Conservation (phyloP, 257 asterid species). For the Penstemon newberryi region DNA sequence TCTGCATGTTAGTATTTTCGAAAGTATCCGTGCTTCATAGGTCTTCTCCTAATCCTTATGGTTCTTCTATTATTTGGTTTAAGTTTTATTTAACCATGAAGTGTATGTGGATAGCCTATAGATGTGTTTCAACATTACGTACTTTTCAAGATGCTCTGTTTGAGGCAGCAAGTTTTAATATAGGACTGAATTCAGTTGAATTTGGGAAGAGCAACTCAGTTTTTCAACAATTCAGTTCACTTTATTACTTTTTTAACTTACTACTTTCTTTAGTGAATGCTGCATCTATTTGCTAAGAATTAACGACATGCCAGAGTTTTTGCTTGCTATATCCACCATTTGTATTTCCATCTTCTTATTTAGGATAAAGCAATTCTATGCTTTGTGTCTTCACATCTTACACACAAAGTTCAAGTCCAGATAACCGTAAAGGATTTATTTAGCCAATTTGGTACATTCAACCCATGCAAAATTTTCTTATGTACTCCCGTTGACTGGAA, state of each 20-base stretch:
- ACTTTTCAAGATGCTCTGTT: conserved; percentile 52
- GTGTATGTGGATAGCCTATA: neutral
- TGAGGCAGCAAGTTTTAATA: conserved; percentile 44
- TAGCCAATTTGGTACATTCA: too few relatives aligned
- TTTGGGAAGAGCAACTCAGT: conserved; percentile 26
- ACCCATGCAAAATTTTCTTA: too few relatives aligned
- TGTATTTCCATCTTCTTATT: too few relatives aligned
- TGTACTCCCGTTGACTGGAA: too few relatives aligned
- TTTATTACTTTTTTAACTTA: neutral
- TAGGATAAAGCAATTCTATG: too few relatives aligned
- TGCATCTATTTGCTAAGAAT: neutral
- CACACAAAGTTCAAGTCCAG: too few relatives aligned
- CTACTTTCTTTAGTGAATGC: conserved; percentile 4
- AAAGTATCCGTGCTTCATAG: too few relatives aligned
- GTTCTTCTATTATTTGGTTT: neutral
- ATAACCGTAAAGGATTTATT: too few relatives aligned
- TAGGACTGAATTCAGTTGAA: conserved; percentile 32
- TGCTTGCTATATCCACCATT: too few relatives aligned
- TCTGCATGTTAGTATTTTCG: too few relatives aligned
- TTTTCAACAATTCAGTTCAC: neutral
- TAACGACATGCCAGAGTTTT: neutral
- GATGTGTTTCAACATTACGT: neutral
- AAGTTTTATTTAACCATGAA: neutral
- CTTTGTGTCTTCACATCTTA: too few relatives aligned
- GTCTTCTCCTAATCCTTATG: too few relatives aligned